Evolutionary conservation across 805 yeast genomes (phyloP), one percentile per base, ranked within the genome.

Genomic region (Wickerhamomyces hampshirensis): DNA sequence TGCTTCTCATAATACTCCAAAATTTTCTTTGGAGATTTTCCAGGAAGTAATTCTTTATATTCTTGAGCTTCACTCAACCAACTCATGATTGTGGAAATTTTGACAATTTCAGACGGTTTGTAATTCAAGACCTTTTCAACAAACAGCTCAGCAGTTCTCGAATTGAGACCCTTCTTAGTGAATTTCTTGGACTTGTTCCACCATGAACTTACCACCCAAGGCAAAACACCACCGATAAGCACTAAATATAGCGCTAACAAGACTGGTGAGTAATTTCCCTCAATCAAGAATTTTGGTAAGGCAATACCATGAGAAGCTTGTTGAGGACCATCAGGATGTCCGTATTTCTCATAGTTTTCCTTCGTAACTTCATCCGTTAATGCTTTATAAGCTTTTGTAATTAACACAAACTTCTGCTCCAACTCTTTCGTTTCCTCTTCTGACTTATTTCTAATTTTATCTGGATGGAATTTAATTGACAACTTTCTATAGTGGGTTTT

Each of bases 301-400:
- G 98, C 99, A 59, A 93, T 88, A 43, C 98, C 98, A 58, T 87
- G 96, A 15, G 82, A 66, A 14, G 82, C 71, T 18, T 85, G 85
- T 60, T 86, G 95, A 28, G 95, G 96, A 29, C 98, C 98, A 65
- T 93, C 99, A 5, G 99, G 99, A 58, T 94, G 96, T 33, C 99
- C 99, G 54, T 82, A 93, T 50, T 76, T 80, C 51, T 81, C 66
- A 59, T 75, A 88, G 58, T 93, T 93, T 49, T 84, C 85, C 51
- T 77, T 83, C 4, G 85, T 78, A 9, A 69, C 72, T 48, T 86
- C 96, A 61, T 93, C 98, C 11, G 98, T 94, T 46, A 93, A 73
- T 0, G 98, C 86, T 61, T 88, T 84, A 64, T 94, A 88, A 18
- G 99, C 99, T 61, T 85, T 84, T 40, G 85, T 81, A 51, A 93